Evolutionary conservation across 179 eudicot species (phyloP).

Genomic region (Gypsophila paniculata): DNA sequence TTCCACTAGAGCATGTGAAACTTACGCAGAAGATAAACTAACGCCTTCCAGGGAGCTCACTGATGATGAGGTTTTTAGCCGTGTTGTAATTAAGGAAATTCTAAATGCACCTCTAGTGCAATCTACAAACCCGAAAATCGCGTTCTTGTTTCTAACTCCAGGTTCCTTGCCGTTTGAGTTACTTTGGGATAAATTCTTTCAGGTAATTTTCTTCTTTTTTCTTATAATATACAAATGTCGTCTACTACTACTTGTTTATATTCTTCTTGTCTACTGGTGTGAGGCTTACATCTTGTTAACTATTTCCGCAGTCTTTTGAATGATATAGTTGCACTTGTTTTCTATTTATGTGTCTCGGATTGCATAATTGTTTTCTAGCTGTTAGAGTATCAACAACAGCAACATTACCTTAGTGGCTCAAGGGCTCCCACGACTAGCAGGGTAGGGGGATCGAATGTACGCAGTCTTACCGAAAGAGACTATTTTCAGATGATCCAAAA

Average conservation of each 20-base stretch:
- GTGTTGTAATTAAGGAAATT: conserved; percentile 48
- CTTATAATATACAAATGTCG: not conserved
- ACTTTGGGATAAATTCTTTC: conserved; percentile 56
- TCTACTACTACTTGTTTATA: not conserved
- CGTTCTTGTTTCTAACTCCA: conserved; percentile 56
- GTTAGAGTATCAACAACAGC: not conserved
- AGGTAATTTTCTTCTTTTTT: conserved; percentile 29
- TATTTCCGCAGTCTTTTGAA: conserved; percentile 4
- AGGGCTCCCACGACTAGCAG: no score
- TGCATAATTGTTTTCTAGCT: not conserved
- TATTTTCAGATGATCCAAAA: no score
- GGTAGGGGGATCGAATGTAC: no score
- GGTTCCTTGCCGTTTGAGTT: conserved; percentile 52
- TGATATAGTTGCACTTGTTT: not conserved
- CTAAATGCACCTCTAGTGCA: conserved; percentile 35
- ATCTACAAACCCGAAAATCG: conserved; percentile 47
- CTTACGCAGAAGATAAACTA: conserved; percentile 27
- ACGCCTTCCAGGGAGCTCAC: conserved; percentile 48
- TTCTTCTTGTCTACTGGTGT: not conserved
- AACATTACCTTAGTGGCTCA: no score
- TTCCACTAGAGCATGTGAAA: conserved; percentile 41
- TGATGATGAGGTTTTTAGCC: conserved; percentile 49
- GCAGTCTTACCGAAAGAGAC: no score
- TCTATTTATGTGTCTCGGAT: not conserved
- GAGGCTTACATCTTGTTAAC: conserved; percentile 11